Percentiles rank a stretch among this genome's conserved stretches.
phyloP scores from a whole-genome alignment of 768 basidiomycete genomes.

The Collybia sp. region DNA sequence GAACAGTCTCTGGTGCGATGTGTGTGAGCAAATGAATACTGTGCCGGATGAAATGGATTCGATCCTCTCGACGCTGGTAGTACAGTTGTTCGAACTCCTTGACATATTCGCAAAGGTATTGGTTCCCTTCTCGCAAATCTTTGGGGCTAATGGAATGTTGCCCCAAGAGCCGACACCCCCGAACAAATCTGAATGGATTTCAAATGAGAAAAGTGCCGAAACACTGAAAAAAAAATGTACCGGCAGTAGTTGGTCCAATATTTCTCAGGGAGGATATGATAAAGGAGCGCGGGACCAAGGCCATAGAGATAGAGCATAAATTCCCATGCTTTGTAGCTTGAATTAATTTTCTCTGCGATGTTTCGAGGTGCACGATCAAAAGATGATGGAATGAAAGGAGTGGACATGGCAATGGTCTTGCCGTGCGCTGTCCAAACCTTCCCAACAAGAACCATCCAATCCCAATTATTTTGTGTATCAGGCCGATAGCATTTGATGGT shows the following conservation, averaged over 20 bases:
- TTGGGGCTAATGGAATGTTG: slow-evolving; percentile 10
- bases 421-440: slow-evolving; percentile 9
- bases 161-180: slow-evolving; percentile 13
- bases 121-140: slow-evolving; percentile 12
- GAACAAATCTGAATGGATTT: slow-evolving; percentile 8
- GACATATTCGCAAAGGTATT: slow-evolving; percentile 15
- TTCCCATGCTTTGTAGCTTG: slow-evolving; percentile 24
- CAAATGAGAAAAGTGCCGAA: too few species aligned
- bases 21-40: slow-evolving; percentile 4
- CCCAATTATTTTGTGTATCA: slow-evolving; percentile 2
- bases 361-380: slow-evolving; percentile 23
- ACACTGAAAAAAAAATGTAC: too few species aligned
- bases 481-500: slow-evolving; percentile 19
- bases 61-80: slow-evolving; percentile 2
- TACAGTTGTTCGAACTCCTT: slow-evolving; percentile 18
- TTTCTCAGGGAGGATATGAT: slow-evolving; percentile 9
- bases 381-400: slow-evolving; percentile 6
- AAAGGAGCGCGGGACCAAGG: slow-evolving; percentile 19
- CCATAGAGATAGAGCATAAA: slow-evolving; percentile 17
- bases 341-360: slow-evolving; percentile 21
- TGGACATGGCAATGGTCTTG: neutral
- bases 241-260: slow-evolving; percentile 21
- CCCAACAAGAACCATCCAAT: slow-evolving; percentile 2
- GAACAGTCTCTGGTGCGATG: neutral
- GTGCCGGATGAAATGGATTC: slow-evolving; percentile 1